Percentiles rank a stretch among this genome's conserved stretches.
Conservation (phyloP, 2,329 filamentous ascomycete species). For the Neobulgaria alba region DNA sequence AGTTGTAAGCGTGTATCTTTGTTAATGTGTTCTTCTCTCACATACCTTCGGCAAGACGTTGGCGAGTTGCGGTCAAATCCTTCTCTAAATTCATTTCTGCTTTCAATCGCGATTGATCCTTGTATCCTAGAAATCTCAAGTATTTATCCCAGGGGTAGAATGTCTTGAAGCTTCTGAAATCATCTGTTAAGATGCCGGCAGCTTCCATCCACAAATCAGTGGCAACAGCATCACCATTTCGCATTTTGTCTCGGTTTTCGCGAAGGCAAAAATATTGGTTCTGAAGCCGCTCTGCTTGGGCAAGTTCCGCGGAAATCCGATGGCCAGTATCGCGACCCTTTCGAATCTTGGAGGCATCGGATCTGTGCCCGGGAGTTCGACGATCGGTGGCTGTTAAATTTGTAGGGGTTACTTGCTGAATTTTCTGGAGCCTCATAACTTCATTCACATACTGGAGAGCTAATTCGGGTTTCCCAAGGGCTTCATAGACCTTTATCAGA, state of each 20-base stretch:
- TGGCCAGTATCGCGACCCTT: too few species aligned
- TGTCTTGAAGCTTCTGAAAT: constrained; percentile 53
- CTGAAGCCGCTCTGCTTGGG: constrained; percentile 28
- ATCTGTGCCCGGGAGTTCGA: too few species aligned
- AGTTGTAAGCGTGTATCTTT: too few species aligned
- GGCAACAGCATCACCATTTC: constrained; percentile 18
- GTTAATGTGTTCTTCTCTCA: too few species aligned
- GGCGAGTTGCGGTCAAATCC: constrained; percentile 24
- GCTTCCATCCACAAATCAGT: constrained; percentile 46
- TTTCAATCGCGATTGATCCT: constrained; percentile 10
- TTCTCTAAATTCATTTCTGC: constrained; percentile 22
- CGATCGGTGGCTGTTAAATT: too few species aligned
- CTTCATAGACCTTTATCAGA: constrained; percentile 78
- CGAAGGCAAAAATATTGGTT: constrained; percentile 34
- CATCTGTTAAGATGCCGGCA: constrained; percentile 50
- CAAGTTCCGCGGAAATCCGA: neutral
- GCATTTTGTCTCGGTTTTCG: constrained; percentile 31
- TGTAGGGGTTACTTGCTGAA: too few species aligned
- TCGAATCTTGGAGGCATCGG: too few species aligned
- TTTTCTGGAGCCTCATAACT: constrained; percentile 55
- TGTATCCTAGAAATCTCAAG: constrained; percentile 44
- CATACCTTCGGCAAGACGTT: constrained; percentile 24
- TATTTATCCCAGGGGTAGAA: constrained; percentile 63
- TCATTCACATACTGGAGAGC: constrained; percentile 72
- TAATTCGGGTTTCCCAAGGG: constrained; percentile 61